Conservation (phyloP, 148 eudicot species). For the Cornus suecica region DNA sequence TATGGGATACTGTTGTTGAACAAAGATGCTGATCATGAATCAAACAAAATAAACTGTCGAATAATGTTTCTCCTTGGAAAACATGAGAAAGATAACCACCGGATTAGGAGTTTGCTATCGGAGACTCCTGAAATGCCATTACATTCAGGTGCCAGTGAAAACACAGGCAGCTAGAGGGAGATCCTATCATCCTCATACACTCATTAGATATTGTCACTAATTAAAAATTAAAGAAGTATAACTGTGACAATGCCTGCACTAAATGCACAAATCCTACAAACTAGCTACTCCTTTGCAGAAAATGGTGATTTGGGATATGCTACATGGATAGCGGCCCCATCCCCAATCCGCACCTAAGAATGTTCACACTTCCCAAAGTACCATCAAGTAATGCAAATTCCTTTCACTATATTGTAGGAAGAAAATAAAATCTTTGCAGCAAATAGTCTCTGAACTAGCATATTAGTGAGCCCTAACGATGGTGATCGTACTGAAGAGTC, state of each 20-base stretch:
- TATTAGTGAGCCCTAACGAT: not conserved
- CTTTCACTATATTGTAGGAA: not conserved
- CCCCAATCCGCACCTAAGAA: constrained; percentile 1
- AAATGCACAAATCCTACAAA: not conserved
- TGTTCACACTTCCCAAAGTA: not conserved
- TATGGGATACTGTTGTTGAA: too few relatives aligned
- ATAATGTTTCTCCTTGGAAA: not conserved
- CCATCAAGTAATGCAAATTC: constrained; percentile 2
- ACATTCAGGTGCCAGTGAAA: not conserved
- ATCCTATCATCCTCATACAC: not conserved
- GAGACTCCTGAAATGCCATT: not conserved
- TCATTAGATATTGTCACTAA: not conserved
- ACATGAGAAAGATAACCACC: not conserved
- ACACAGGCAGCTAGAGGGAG: not conserved
- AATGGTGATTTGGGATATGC: not conserved
- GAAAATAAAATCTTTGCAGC: not conserved
- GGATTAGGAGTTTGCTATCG: not conserved
- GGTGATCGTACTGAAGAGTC: too few relatives aligned
- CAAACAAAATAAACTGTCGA: not conserved
- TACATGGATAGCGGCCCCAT: constrained; percentile 10
- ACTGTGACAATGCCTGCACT: not conserved
- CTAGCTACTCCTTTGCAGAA: not conserved
- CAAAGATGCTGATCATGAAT: not conserved
- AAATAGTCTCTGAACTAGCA: constrained; percentile 8
- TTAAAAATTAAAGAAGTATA: not conserved